Evolutionary conservation across 371 early-diverging fungal species (phyloP).

Genomic region (Phascolomyces articulosus): DNA sequence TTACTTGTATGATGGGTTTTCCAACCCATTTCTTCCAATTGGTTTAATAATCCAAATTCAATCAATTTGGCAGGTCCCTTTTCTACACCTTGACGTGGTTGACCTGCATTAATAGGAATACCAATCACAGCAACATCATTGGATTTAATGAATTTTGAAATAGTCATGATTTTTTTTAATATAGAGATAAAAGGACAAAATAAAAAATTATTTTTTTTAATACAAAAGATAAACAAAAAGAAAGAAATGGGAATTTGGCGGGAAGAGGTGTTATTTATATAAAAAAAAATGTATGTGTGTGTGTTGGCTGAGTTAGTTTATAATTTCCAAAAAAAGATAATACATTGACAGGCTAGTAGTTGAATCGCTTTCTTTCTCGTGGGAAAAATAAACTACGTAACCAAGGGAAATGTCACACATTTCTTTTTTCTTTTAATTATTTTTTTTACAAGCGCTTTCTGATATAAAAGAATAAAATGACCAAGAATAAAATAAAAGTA

Average conservation of each 20-base stretch:
- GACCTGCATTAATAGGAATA: slow-evolving; percentile 83
- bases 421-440: no score
- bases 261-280: neutral
- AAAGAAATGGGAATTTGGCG: neutral
- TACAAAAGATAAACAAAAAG: no score
- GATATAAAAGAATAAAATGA: slow-evolving; percentile 13
- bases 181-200: neutral
- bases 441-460: slow-evolving; percentile 10
- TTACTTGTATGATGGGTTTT: slow-evolving; percentile 72
- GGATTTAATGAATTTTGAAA: slow-evolving; percentile 27
- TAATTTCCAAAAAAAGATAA: no score
- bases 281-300: neutral
- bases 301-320: no score
- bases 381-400: neutral
- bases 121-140: slow-evolving; percentile 42
- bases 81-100: slow-evolving; percentile 88
- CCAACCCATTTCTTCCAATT: slow-evolving; percentile 85
- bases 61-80: slow-evolving; percentile 83
- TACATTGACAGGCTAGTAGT: slow-evolving; percentile 3
- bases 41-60: slow-evolving; percentile 83
- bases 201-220: neutral
- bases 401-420: neutral
- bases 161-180: neutral
- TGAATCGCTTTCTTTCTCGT: no score
- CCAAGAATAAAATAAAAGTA: slow-evolving; percentile 5